phyloP scores from a whole-genome alignment of 2,329 filamentous ascomycete species.

The Atkinsonella texensis region DNA sequence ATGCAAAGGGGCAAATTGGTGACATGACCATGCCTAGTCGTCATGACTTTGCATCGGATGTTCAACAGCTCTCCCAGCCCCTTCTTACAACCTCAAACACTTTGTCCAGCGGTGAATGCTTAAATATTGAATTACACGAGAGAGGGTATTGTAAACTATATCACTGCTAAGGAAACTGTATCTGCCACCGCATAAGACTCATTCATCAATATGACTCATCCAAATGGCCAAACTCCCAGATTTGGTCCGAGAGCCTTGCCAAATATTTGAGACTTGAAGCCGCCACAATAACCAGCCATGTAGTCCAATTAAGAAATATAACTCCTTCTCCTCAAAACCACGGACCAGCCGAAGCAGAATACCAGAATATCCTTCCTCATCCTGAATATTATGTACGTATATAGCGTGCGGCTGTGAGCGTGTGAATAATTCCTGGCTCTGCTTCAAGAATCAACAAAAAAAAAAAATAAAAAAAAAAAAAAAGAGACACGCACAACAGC shows the following conservation, averaged over 20 bases:
- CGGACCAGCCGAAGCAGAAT: slow-evolving; percentile 24
- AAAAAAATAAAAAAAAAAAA: background rate
- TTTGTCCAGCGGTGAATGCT: too few species aligned
- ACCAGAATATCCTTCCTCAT: slow-evolving; percentile 5
- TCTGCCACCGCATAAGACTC: slow-evolving; percentile 2
- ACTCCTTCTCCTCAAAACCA: slow-evolving; percentile 10
- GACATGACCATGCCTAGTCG: too few species aligned
- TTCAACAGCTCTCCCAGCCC: slow-evolving; percentile 8
- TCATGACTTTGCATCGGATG: slow-evolving; percentile 24
- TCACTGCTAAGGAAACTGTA: background rate
- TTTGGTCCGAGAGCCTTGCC: background rate
- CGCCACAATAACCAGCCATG: slow-evolving; percentile 1
- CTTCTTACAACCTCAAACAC: too few species aligned
- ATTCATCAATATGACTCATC: slow-evolving; percentile 4
- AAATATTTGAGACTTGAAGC: background rate
- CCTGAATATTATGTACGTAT: slow-evolving; percentile 11
- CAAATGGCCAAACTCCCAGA: slow-evolving; percentile 3
- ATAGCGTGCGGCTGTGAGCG: slow-evolving; percentile 6
- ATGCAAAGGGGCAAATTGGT: slow-evolving; percentile 40
- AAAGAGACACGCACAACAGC: background rate
- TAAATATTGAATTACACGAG: background rate
- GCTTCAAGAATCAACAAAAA: background rate
- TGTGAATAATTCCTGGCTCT: slow-evolving; percentile 4
- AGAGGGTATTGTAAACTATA: slow-evolving; percentile 1
- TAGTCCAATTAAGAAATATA: background rate